A percentile compares a stretch with the other conserved stretches of the same genome.
Conservation (phyloP, 2,329 filamentous ascomycete genomes). For the Hypocreales sp. region DNA sequence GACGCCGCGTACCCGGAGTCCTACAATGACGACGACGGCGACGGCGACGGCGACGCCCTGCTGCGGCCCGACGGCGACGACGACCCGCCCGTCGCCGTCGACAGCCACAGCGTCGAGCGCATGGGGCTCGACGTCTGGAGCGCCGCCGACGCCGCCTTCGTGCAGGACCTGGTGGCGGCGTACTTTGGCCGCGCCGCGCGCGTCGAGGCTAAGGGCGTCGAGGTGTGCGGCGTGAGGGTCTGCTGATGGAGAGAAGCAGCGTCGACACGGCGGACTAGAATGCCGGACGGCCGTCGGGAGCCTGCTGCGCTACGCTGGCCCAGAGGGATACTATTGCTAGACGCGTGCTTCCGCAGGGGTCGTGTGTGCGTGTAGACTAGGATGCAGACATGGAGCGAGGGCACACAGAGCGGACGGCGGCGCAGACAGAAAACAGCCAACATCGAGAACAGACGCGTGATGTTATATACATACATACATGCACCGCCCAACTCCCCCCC, state of each 20-base stretch:
- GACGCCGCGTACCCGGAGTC: slow-evolving; percentile 24
- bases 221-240: slow-evolving; percentile 59
- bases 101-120: slow-evolving; percentile 46
- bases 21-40: slow-evolving; percentile 11
- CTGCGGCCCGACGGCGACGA: slow-evolving; percentile 10
- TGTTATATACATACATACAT: too few relatives aligned
- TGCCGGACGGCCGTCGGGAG: too few relatives aligned
- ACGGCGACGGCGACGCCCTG: slow-evolving; percentile 8
- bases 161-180: slow-evolving; percentile 41
- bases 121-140: slow-evolving; percentile 76
- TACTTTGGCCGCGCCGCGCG: slow-evolving; percentile 52
- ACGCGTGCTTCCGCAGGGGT: too few relatives aligned
- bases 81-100: slow-evolving; percentile 27
- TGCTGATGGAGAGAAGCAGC: slow-evolving; percentile 35
- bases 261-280: too few relatives aligned
- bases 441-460: too few relatives aligned
- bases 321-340: too few relatives aligned
- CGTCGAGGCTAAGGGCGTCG: slow-evolving; percentile 53
- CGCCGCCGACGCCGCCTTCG: slow-evolving; percentile 50
- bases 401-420: too few relatives aligned
- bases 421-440: too few relatives aligned
- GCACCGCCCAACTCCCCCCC: too few relatives aligned
- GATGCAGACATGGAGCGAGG: too few relatives aligned
- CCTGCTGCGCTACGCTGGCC: too few relatives aligned
- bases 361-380: too few relatives aligned